Conservation (phyloP, 2,329 filamentous ascomycete species). For the Ambrosiella cleistominuta region DNA sequence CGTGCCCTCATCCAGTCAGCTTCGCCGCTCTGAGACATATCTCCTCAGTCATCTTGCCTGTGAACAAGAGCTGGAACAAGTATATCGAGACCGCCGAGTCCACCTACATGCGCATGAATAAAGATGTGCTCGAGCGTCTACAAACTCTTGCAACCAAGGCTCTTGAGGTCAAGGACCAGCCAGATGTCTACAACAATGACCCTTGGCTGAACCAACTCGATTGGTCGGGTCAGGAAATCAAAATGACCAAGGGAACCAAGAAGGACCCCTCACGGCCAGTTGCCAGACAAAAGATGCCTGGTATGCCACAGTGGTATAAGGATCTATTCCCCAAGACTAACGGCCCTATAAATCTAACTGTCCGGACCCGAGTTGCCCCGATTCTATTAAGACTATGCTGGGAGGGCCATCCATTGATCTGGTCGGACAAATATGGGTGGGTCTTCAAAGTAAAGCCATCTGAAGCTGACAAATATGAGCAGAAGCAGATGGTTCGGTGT, state of each 20-base stretch:
- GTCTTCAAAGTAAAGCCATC: conserved; percentile 58
- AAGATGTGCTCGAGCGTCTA: conserved; percentile 62
- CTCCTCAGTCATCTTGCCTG: conserved; percentile 81
- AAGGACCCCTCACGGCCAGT: conserved; percentile 61
- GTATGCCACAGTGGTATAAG: conserved; percentile 93
- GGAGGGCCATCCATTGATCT: conserved; percentile 77
- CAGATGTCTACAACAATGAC: conserved; percentile 55
- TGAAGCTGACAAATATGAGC: conserved; percentile 45
- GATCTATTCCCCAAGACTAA: conserved; percentile 59
- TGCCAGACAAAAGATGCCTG: conserved; percentile 77
- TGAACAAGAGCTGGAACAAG: conserved; percentile 71
- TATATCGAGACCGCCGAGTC: conserved; percentile 74
- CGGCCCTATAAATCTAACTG: conserved; percentile 56
- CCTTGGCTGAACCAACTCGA: conserved; percentile 89
- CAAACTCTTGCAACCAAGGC: conserved; percentile 60
- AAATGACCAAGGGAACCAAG: conserved; percentile 79
- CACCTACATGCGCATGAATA: conserved; percentile 60
- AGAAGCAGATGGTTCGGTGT: conserved; percentile 56
- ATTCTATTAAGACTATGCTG: conserved; percentile 69
- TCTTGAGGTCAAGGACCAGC: conserved; percentile 50
- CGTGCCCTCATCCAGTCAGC: conserved; percentile 91
- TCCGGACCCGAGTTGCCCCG: conserved; percentile 75
- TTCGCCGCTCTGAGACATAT: conserved; percentile 86
- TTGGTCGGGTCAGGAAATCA: conserved; percentile 86
- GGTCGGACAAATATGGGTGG: conserved; percentile 90